Percentiles rank a stretch among this genome's conserved stretches.
These are phyloP conservation scores for Penicillium goetzii DNA, from an alignment of 495 filamentous ascomycete genomes.

Conservation along the genomic window DNA sequence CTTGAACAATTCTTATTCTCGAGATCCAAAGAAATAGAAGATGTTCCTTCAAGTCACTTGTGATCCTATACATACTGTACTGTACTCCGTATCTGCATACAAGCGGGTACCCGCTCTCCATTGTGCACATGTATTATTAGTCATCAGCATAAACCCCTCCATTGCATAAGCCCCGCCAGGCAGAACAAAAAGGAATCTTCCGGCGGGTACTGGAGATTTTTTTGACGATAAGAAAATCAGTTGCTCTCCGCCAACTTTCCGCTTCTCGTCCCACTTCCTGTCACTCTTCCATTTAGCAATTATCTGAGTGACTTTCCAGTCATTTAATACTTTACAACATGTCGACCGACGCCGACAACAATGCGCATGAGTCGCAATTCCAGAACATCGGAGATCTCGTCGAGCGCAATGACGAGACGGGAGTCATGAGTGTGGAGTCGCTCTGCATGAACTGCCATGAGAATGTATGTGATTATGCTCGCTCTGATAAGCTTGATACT, in stretches of 20 bases:
- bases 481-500: slow-evolving; percentile 6
- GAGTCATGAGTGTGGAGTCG: slow-evolving; percentile 59
- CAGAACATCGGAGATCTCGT: slow-evolving; percentile 50
- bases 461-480: slow-evolving; percentile 60
- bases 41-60: neutral
- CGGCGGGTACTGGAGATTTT: slow-evolving; percentile 34
- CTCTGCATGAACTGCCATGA: slow-evolving; percentile 88
- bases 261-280: neutral
- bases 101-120: neutral
- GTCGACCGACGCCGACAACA: slow-evolving; percentile 36
- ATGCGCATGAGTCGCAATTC: slow-evolving; percentile 42
- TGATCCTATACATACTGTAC: slow-evolving; percentile 7
- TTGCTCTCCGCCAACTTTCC: slow-evolving; percentile 8
- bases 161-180: slow-evolving; percentile 37
- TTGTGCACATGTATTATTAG: slow-evolving; percentile 12
- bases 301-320: neutral
- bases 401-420: slow-evolving; percentile 49
- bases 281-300: neutral
- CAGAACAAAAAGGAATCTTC: slow-evolving; percentile 49
- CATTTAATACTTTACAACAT: slow-evolving; percentile 28
- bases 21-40: neutral
- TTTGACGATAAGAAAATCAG: slow-evolving; percentile 27
- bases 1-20: neutral
- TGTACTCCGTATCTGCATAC: no score
- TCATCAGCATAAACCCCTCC: slow-evolving; percentile 32